Conservation (phyloP, 2,329 filamentous ascomycete species). For the Curvularia eragrostidis region DNA sequence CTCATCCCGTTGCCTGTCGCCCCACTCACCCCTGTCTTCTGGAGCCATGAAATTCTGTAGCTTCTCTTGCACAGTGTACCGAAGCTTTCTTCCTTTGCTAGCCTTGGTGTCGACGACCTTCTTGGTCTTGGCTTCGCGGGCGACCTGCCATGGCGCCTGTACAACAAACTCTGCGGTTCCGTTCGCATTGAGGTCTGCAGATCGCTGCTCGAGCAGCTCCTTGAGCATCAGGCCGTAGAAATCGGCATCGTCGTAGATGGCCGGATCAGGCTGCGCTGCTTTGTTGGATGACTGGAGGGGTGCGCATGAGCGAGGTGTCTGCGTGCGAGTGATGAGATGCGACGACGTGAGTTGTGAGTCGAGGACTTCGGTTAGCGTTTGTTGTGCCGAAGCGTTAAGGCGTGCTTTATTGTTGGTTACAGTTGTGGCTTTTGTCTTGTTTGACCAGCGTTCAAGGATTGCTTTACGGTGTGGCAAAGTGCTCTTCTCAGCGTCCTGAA, state of each 20-base stretch:
- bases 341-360: constrained; percentile 72
- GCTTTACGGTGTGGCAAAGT: constrained; percentile 69
- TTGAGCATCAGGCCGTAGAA: constrained; percentile 95
- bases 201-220: constrained; percentile 89
- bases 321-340: constrained; percentile 72
- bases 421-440: constrained; percentile 71
- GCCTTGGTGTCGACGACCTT: constrained; percentile 91
- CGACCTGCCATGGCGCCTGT: constrained; percentile 64
- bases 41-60: constrained; percentile 97
- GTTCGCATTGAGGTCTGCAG: constrained; percentile 63
- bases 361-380: constrained; percentile 71
- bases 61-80: constrained; percentile 96
- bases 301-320: constrained; percentile 76
- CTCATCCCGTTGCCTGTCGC: constrained; percentile 75
- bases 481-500: constrained; percentile 69
- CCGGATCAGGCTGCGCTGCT: constrained; percentile 33
- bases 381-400: constrained; percentile 64
- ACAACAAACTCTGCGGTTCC: constrained; percentile 57
- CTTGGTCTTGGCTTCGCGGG: constrained; percentile 81
- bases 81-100: constrained; percentile 91
- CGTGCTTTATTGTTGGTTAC: constrained; percentile 61
- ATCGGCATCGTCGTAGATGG: constrained; percentile 89
- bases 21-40: constrained; percentile 82
- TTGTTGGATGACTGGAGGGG: constrained; percentile 66
- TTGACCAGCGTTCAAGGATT: constrained; percentile 88